A percentile compares a stretch with the other conserved stretches of the same genome.
phyloP scores from a whole-genome alignment of 2,329 filamentous ascomycete species.

The Fusarium secorum region DNA sequence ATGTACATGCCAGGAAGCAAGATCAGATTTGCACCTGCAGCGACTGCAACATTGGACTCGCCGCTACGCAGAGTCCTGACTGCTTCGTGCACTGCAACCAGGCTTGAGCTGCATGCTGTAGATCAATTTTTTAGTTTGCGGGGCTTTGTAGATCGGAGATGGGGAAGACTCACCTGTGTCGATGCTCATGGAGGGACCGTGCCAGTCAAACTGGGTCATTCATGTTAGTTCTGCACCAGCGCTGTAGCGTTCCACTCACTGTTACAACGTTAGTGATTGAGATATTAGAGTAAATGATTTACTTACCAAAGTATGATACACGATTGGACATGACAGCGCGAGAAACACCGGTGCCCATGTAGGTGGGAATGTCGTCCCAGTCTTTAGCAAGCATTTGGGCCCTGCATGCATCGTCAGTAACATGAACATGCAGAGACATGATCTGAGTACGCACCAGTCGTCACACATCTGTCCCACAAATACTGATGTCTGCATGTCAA shows the following conservation, averaged over 20 bases:
- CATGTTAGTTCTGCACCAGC: not conserved
- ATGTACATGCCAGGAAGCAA: slow-evolving; percentile 15
- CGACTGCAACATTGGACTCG: slow-evolving; percentile 16
- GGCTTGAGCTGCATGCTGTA: slow-evolving; percentile 6
- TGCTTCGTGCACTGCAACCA: slow-evolving; percentile 22
- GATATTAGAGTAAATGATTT: fast-evolving
- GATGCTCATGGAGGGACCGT: slow-evolving; percentile 16
- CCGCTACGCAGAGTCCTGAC: slow-evolving; percentile 5
- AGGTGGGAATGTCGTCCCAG: not conserved
- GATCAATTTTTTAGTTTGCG: not conserved
- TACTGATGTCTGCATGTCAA: not conserved
- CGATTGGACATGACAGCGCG: slow-evolving; percentile 25
- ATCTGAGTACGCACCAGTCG: not conserved
- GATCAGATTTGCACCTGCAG: slow-evolving; percentile 14
- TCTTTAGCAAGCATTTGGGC: slow-evolving; percentile 13
- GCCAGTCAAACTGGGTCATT: slow-evolving; percentile 6
- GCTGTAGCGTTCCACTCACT: not conserved
- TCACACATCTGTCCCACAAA: slow-evolving; percentile 12
- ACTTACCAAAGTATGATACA: slow-evolving; percentile 10
- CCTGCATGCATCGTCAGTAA: not conserved
- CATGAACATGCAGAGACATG: not conserved
- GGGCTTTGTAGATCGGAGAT: not conserved
- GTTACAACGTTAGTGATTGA: not conserved
- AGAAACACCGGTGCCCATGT: slow-evolving; percentile 6
- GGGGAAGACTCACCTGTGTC: slow-evolving; percentile 10